Evolutionary conservation across 306 rosid genomes (phyloP).

Genomic region (Lotus japonicus): DNA sequence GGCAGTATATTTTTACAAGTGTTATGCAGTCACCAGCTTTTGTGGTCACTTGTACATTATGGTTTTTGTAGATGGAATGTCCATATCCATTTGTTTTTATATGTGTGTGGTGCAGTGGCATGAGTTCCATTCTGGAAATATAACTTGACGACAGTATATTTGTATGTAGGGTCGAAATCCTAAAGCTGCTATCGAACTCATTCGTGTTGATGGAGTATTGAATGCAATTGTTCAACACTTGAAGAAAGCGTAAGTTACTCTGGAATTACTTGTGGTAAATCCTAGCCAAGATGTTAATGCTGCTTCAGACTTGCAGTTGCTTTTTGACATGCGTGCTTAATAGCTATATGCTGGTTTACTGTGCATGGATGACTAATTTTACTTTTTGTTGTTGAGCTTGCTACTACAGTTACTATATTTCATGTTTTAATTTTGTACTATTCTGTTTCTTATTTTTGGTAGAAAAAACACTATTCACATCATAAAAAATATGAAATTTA

Average conservation of each 20-base stretch:
- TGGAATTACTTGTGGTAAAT: background rate
- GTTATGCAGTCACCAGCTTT: conserved; percentile 2
- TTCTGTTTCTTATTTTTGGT: background rate
- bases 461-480: background rate
- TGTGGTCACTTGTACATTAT: background rate
- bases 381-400: background rate
- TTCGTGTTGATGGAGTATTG: conserved; percentile 75
- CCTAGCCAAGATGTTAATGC: background rate
- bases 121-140: conserved; percentile 7
- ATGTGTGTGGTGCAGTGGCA: background rate
- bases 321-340: conserved; percentile 1
- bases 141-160: conserved; percentile 22
- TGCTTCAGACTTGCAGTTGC: background rate
- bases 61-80: background rate
- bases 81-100: conserved; percentile 10
- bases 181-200: conserved; percentile 74
- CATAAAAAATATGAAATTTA: background rate
- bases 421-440: background rate
- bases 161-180: conserved; percentile 80
- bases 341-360: conserved; percentile 6
- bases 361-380: background rate
- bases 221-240: conserved; percentile 78
- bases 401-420: background rate
- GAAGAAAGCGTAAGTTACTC: conserved; percentile 71
- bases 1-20: background rate